phyloP scores from a whole-genome alignment of 371 early-diverging fungal species.

The Mortierella sp. region DNA sequence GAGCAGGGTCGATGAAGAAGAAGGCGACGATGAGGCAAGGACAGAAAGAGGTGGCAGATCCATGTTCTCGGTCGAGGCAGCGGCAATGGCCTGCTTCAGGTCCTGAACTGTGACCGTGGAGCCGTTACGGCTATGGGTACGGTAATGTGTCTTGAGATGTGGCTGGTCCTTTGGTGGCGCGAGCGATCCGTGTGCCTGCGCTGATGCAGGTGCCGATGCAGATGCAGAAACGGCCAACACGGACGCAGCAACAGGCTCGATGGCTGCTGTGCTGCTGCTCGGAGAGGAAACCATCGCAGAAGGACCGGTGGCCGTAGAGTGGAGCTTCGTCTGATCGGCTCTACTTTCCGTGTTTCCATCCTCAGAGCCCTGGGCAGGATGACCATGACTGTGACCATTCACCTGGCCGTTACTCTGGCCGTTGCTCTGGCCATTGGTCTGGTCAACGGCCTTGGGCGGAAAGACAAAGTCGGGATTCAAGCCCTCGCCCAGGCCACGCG shows the following conservation, averaged over 20 bases:
- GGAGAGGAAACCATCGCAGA: no score
- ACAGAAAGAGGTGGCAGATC: constrained; percentile 22
- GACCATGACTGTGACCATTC: no score
- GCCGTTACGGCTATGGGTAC: constrained; percentile 50
- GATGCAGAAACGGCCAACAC: not conserved
- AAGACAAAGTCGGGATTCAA: constrained; percentile 53
- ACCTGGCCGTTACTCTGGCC: not conserved
- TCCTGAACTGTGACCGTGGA: constrained; percentile 53
- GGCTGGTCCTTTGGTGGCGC: constrained; percentile 37
- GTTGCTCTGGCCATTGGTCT: not conserved
- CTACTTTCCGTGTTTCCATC: no score
- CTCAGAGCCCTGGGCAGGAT: no score
- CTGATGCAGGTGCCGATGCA: not conserved
- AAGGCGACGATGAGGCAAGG: not conserved
- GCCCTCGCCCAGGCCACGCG: constrained; percentile 39
- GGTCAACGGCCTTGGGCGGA: constrained; percentile 10
- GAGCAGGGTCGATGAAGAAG: not conserved
- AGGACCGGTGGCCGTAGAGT: no score
- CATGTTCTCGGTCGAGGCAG: constrained; percentile 30
- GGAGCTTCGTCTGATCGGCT: no score
- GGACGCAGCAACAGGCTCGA: no score
- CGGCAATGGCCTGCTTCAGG: constrained; percentile 49
- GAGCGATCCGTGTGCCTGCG: constrained; percentile 9
- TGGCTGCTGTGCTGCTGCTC: no score
- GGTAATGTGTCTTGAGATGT: constrained; percentile 51